Evolutionary conservation across 2,329 filamentous ascomycete species (phyloP).

Genomic region (Alternaria viburni): DNA sequence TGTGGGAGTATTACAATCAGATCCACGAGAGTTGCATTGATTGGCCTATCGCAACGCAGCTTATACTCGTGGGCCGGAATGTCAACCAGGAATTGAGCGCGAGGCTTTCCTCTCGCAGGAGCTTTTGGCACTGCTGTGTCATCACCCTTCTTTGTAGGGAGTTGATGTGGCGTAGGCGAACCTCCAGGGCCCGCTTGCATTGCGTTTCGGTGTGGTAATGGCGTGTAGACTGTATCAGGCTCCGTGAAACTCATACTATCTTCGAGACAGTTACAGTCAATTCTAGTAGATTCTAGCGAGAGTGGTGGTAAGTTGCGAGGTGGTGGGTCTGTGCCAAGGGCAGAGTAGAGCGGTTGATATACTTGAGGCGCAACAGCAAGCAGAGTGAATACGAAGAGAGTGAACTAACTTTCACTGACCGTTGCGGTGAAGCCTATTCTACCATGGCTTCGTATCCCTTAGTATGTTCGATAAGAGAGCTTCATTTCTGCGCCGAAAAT

Average conservation of each 20-base stretch:
- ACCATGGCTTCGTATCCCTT: background rate
- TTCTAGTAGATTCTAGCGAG: background rate
- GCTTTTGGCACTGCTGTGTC: background rate
- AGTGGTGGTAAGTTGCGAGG: background rate
- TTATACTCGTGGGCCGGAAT: slow-evolving; percentile 16
- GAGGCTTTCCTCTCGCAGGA: background rate
- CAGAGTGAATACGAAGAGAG: background rate
- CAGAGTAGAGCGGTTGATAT: background rate
- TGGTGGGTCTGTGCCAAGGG: background rate
- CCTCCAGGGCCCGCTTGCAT: background rate
- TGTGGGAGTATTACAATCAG: slow-evolving; percentile 23
- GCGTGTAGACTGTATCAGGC: background rate
- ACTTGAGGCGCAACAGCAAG: background rate
- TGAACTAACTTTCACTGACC: background rate
- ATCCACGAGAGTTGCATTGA: slow-evolving; percentile 27
- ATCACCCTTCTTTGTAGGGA: background rate
- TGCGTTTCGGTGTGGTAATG: background rate
- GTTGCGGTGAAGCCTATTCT: background rate
- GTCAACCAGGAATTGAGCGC: slow-evolving; percentile 2
- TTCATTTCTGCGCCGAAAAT: background rate
- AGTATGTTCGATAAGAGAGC: background rate
- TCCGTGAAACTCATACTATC: background rate
- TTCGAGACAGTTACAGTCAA: background rate
- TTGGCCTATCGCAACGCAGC: background rate
- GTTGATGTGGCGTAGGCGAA: background rate